These are phyloP conservation scores for Globisporangium spinosum DNA, from an alignment of 352 stramenopile species.

Conservation along the genomic window DNA sequence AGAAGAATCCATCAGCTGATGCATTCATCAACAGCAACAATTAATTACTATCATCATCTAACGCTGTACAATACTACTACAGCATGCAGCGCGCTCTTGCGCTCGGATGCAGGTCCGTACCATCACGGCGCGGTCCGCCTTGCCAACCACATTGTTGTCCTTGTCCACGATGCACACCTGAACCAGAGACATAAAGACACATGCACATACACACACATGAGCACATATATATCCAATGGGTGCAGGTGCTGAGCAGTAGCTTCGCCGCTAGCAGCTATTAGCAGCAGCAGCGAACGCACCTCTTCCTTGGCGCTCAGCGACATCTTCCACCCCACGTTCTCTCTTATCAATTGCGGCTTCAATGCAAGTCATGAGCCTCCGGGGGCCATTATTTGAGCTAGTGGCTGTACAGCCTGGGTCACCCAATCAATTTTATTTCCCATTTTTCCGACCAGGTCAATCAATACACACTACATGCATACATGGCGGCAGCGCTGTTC, in stretches of 20 bases:
- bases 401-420: neutral
- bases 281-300: constrained; percentile 18
- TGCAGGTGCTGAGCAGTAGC: neutral
- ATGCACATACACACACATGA: neutral
- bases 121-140: constrained; percentile 79
- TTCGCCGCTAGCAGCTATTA: neutral
- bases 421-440: neutral
- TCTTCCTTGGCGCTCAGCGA: constrained; percentile 57
- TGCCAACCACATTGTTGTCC: constrained; percentile 78
- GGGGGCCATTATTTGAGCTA: neutral
- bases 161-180: constrained; percentile 86
- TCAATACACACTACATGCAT: neutral
- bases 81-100: neutral
- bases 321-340: constrained; percentile 19
- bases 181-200: neutral
- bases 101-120: constrained; percentile 19
- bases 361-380: neutral
- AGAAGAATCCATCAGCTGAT: neutral
- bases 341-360: constrained; percentile 1
- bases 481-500: constrained; percentile 8
- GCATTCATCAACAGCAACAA: neutral
- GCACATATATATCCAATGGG: neutral
- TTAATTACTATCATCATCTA: neutral
- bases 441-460: neutral
- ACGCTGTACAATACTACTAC: too few species aligned